Percentiles rank a stretch among this genome's conserved stretches.
These are phyloP conservation scores for Rosellinia necatrix DNA, from an alignment of 2,329 filamentous ascomycete genomes.

Conservation along the genomic window DNA sequence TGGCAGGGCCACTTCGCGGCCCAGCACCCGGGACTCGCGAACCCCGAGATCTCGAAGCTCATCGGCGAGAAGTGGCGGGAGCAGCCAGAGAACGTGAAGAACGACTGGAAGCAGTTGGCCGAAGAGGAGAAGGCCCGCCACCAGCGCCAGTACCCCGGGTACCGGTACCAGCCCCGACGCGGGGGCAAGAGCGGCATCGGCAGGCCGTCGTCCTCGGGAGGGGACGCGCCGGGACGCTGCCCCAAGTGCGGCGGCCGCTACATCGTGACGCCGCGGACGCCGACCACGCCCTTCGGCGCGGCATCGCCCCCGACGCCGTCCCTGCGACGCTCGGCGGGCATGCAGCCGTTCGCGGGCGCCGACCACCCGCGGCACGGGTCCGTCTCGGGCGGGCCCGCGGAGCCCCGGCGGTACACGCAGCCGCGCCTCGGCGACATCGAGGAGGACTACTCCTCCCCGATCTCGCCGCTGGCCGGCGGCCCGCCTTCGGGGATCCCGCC, in stretches of 20 bases:
- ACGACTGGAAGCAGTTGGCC: constrained; percentile 85
- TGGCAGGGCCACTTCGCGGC: constrained; percentile 82
- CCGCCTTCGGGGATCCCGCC: constrained; percentile 27
- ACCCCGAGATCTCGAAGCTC: constrained; percentile 96
- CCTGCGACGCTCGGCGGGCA: constrained; percentile 27
- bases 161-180: constrained; percentile 88
- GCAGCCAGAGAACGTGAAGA: constrained; percentile 74
- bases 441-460: constrained; percentile 42
- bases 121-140: constrained; percentile 93
- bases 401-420: constrained; percentile 65
- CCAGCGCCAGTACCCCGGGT: constrained; percentile 87
- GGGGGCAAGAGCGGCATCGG: constrained; percentile 47
- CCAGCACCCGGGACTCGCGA: constrained; percentile 85
- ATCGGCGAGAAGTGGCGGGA: constrained; percentile 91
- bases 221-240: constrained; percentile 63
- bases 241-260: constrained; percentile 73
- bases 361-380: constrained; percentile 41
- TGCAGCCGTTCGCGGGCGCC: constrained; percentile 35
- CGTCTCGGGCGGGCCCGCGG: constrained; percentile 47
- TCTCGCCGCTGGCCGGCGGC: constrained; percentile 38
- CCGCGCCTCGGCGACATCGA: constrained; percentile 46
- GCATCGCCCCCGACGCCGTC: constrained; percentile 40
- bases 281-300: constrained; percentile 53
- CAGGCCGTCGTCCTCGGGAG: constrained; percentile 37
- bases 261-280: constrained; percentile 65